Base-by-base conservation (phyloP, 345 rosid species). In the Salix brachista region DNA sequence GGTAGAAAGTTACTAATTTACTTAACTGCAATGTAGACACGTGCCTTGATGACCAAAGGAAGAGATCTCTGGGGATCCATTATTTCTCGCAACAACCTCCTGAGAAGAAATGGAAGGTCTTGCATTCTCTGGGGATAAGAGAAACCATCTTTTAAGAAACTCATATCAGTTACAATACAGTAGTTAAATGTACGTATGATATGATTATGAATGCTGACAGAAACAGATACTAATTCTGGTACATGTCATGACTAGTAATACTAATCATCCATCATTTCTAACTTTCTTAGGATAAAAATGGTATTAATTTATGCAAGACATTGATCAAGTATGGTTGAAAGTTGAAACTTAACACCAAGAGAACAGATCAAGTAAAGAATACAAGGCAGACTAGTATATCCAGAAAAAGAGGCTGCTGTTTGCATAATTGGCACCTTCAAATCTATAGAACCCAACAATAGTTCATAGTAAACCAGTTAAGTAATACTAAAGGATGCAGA, bases 31-130 rank as follows among this genome's bases (percentile, higher is more conserved):
- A 90, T 77, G 82, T 86, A 96, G 58, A 96, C 91, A 1, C 95
- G 97, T 9, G 91, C 93, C 70, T 89, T 87, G 75, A 96, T 89
- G 76, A 93, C 90, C 74, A 93, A 74, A 62, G 97, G 99, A 85
- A 93, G 97, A 16, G 96, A 82, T 91, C 98, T 91, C 80, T 70
- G 89, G 42, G 98, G 98, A 86, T 91, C 89, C 85, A 83, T 81
- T 84, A 96, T 75, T 79, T 96, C 99, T 25, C 89, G 83, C 75
- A 91, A 74, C 86, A 96, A 83, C 74, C 98, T 87, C 58, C 90
- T 82, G 6, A 96, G 84, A 79, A 96, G 85, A 78, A 96, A 96
- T 34, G 99, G 98, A 81, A 96, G 98, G 81, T 96, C 99, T 87
- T 81, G 96, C 85, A 93, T 75, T 85, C 94, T 88, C 98, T 96